phyloP scores from a whole-genome alignment of 2,329 filamentous ascomycete genomes.

The Cladosporium cucumerinum region DNA sequence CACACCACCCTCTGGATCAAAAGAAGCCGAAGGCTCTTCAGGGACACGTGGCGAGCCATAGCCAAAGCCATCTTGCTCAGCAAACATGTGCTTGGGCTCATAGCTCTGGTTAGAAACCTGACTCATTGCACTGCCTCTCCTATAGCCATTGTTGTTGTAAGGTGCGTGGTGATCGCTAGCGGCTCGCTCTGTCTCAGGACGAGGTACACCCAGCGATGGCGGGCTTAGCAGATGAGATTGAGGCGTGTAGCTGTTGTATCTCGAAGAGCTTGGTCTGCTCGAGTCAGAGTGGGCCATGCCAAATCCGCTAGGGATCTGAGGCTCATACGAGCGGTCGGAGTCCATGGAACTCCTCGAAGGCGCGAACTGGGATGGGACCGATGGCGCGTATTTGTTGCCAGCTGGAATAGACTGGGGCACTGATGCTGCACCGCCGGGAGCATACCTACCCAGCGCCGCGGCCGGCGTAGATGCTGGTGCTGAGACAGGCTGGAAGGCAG shows the following conservation, averaged over 20 bases:
- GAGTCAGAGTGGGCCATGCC: constrained; percentile 12
- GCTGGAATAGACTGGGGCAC: constrained; percentile 1
- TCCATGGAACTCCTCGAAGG: constrained; percentile 38
- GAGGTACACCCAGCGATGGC: constrained; percentile 27
- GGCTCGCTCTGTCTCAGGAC: constrained; percentile 23
- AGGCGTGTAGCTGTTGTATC: constrained; percentile 29
- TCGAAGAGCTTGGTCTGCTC: constrained; percentile 25
- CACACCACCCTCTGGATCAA: constrained; percentile 14
- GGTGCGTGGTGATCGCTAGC: constrained; percentile 30
- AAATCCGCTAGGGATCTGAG: constrained; percentile 10
- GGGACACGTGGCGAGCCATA: not conserved
- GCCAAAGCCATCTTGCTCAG: constrained; percentile 23
- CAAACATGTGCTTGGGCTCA: constrained; percentile 29
- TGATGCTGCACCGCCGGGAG: constrained; percentile 28
- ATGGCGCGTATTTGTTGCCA: constrained; percentile 16
- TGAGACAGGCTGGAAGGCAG: constrained; percentile 14
- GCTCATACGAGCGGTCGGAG: constrained; percentile 29
- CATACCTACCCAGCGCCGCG: constrained; percentile 30
- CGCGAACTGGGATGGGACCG: constrained; percentile 18
- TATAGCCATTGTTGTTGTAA: constrained; percentile 22
- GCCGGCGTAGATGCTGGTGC: constrained; percentile 17
- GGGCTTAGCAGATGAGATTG: constrained; percentile 13
- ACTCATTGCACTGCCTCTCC: constrained; percentile 11
- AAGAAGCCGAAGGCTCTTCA: not conserved
- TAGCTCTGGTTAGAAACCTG: constrained; percentile 25